Evolutionary conservation across 257 asterid genomes (phyloP).

Genomic region (Solanum habrochaites): DNA sequence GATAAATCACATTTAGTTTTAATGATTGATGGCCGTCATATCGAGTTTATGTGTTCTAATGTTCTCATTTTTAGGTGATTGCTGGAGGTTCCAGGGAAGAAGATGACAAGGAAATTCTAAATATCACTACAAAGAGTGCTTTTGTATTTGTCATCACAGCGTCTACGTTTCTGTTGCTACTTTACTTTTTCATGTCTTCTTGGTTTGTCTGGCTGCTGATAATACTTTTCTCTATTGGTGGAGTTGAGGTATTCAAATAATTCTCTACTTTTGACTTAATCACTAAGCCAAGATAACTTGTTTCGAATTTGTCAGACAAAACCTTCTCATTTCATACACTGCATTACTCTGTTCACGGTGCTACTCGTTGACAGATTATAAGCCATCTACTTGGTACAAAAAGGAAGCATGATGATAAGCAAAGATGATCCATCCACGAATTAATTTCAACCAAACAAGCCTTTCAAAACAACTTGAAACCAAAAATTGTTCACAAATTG

Average conservation of each 20-base stretch:
- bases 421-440: not conserved
- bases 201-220: slow-evolving; percentile 98
- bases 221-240: slow-evolving; percentile 86
- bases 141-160: slow-evolving; percentile 76
- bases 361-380: not conserved
- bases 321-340: not conserved
- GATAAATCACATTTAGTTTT: not conserved
- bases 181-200: slow-evolving; percentile 88
- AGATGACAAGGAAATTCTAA: slow-evolving; percentile 53
- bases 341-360: not conserved
- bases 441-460: not conserved
- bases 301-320: not conserved
- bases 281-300: not conserved
- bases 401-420: not conserved
- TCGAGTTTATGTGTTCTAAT: not conserved
- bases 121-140: slow-evolving; percentile 70
- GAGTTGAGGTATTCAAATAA: slow-evolving; percentile 66
- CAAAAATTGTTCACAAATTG: not conserved
- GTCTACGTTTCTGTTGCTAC: slow-evolving; percentile 85
- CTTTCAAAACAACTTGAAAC: not conserved
- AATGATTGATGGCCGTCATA: not conserved
- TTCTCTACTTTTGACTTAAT: not conserved
- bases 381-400: not conserved
- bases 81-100: slow-evolving; percentile 52
- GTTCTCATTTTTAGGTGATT: slow-evolving; percentile 28